Conservation (phyloP, 768 basidiomycete species). For the Boletus vinaceobasis region DNA sequence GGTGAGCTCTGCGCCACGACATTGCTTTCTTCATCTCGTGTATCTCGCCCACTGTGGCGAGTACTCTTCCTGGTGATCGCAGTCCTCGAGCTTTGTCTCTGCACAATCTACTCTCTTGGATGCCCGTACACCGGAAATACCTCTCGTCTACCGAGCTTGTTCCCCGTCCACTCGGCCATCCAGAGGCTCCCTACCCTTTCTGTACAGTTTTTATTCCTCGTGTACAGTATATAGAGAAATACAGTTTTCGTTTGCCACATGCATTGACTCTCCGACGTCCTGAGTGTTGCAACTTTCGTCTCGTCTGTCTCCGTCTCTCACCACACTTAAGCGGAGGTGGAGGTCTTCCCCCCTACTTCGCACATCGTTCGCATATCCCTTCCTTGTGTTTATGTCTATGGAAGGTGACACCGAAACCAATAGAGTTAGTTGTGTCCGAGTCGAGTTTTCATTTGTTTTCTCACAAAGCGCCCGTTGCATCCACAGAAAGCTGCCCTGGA, state of each 20-base stretch:
- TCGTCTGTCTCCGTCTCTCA: constrained; percentile 18
- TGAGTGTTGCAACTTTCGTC: constrained; percentile 34
- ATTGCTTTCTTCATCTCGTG: not conserved
- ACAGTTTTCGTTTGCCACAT: constrained; percentile 41
- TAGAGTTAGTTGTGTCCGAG: constrained; percentile 45
- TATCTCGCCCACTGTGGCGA: not conserved
- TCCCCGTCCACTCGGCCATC: not conserved
- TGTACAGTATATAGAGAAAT: constrained; percentile 36
- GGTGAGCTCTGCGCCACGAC: not conserved
- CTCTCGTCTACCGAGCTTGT: not conserved
- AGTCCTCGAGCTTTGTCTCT: not conserved
- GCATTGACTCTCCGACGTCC: constrained; percentile 56
- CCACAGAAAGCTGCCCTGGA: constrained; percentile 43
- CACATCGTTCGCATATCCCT: constrained; percentile 14
- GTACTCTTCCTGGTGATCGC: not conserved
- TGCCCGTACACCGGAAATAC: not conserved
- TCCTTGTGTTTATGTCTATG: constrained; percentile 44
- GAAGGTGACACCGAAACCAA: constrained; percentile 42
- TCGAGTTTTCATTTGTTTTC: constrained; percentile 30
- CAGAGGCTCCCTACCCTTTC: constrained; percentile 5
- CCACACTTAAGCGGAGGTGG: constrained; percentile 19
- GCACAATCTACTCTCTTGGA: not conserved
- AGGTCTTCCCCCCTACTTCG: constrained; percentile 8
- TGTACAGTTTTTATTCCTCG: constrained; percentile 23
- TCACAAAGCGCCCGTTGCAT: constrained; percentile 31